Conservation (phyloP, 176 grass and related monocot species). For the Neostapfia colusana region DNA sequence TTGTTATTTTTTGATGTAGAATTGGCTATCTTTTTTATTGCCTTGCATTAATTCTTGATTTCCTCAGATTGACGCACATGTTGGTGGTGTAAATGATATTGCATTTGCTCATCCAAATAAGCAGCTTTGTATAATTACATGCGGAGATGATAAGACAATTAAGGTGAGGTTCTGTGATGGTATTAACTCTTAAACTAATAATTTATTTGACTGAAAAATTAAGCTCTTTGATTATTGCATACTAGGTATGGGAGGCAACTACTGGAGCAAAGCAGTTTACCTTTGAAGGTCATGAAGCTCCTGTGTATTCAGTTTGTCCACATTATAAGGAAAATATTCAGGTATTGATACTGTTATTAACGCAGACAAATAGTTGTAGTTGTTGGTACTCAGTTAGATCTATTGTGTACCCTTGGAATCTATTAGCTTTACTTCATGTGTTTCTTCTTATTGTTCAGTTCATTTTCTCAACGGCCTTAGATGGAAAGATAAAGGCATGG, state of each 20-base stretch:
- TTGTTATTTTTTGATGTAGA: slow-evolving; percentile 24
- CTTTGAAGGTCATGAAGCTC: slow-evolving; percentile 97
- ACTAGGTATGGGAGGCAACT: slow-evolving; percentile 92
- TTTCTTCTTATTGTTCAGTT: slow-evolving; percentile 49
- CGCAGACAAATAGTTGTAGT: background rate
- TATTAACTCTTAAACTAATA: background rate
- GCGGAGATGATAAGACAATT: slow-evolving; percentile 98
- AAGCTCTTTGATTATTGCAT: slow-evolving; percentile 25
- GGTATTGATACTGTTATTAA: slow-evolving; percentile 43
- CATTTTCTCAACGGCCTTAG: slow-evolving; percentile 97
- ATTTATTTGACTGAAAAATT: slow-evolving; percentile 22
- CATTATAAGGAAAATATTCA: slow-evolving; percentile 98
- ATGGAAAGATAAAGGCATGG: slow-evolving; percentile 99
- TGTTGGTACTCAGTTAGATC: background rate
- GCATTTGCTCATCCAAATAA: slow-evolving; percentile 98
- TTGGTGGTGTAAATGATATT: slow-evolving; percentile 97
- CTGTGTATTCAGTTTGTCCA: slow-evolving; percentile 98
- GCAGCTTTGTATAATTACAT: slow-evolving; percentile 93
- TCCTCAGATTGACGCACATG: slow-evolving; percentile 95
- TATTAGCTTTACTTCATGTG: slow-evolving; percentile 29
- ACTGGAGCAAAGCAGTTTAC: slow-evolving; percentile 72
- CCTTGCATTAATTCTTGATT: slow-evolving; percentile 35
- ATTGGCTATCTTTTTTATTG: slow-evolving; percentile 10
- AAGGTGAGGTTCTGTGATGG: slow-evolving; percentile 51
- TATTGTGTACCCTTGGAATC: background rate